Evolutionary conservation across 768 basidiomycete species (phyloP).

Genomic region (Zangia roseola): DNA sequence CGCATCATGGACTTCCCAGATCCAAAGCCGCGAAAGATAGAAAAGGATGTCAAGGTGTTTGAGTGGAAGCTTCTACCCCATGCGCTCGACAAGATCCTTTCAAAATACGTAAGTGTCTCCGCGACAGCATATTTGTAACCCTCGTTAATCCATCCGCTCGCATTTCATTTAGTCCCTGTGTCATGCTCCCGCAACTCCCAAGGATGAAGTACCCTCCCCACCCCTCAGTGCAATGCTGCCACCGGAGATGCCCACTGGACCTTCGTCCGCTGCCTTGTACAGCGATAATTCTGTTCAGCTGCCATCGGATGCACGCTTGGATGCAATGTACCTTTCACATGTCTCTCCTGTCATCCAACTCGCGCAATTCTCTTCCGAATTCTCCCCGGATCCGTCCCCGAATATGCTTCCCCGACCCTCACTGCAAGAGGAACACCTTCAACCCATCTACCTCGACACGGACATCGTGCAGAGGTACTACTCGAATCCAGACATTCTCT

Average conservation of each 20-base stretch:
- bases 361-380: conserved; percentile 17
- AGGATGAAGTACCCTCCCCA: conserved; percentile 28
- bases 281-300: conserved; percentile 4
- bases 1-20: conserved; percentile 94
- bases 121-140: not conserved
- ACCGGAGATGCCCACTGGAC: not conserved
- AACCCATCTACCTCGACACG: conserved; percentile 21
- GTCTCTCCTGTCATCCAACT: conserved; percentile 18
- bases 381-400: conserved; percentile 11
- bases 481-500: conserved; percentile 14
- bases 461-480: conserved; percentile 25
- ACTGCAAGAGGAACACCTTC: conserved; percentile 23
- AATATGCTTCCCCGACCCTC: conserved; percentile 14
- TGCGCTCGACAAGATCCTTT: conserved; percentile 75
- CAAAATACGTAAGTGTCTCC: conserved; percentile 69
- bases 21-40: conserved; percentile 94
- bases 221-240: conserved; percentile 29
- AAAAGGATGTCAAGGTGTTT: conserved; percentile 93
- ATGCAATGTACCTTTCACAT: conserved; percentile 20
- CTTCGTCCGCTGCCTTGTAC: conserved; percentile 17
- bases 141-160: not conserved
- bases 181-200: conserved; percentile 32
- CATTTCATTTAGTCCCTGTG: conserved; percentile 43
- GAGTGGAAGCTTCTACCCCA: conserved; percentile 70
- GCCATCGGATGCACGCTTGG: conserved; percentile 14